phyloP scores from a whole-genome alignment of 2,329 filamentous ascomycete genomes.

The Ophiognomonia clavigignenti-juglandacearum region DNA sequence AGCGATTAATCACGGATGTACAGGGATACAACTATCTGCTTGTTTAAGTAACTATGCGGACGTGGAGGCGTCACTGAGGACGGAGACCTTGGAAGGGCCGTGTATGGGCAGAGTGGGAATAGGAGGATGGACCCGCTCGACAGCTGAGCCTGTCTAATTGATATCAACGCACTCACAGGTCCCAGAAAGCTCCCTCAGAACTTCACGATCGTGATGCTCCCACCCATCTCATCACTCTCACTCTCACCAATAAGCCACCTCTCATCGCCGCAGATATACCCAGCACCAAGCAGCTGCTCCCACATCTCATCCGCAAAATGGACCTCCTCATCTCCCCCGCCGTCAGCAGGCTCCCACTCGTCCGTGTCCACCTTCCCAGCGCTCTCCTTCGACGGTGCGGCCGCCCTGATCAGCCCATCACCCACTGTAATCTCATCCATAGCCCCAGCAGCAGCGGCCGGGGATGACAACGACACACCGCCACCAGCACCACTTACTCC shows the following conservation, averaged over 20 bases:
- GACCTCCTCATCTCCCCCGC: conserved; percentile 32
- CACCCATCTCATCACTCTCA: conserved; percentile 41
- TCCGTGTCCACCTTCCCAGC: neutral
- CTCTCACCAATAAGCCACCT: conserved; percentile 58
- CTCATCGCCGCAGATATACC: conserved; percentile 54
- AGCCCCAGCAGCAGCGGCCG: neutral
- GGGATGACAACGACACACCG: no score
- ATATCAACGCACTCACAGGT: no score
- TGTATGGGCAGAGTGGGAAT: no score
- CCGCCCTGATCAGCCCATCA: neutral
- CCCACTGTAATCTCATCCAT: conserved; percentile 1
- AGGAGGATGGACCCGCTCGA: no score
- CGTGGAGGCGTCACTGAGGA: no score
- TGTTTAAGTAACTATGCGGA: no score
- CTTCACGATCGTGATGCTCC: conserved; percentile 46
- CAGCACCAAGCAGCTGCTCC: conserved; percentile 44
- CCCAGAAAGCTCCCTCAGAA: conserved; percentile 33
- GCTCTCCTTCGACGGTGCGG: no score
- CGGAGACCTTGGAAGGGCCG: no score
- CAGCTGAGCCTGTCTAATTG: no score
- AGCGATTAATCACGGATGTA: no score
- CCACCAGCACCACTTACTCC: neutral
- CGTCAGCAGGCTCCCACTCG: no score
- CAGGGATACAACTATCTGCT: no score
- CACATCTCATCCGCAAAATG: conserved; percentile 40